phyloP scores from a whole-genome alignment of 2,329 filamentous ascomycete species.

The Pyricularia pennisetigena region DNA sequence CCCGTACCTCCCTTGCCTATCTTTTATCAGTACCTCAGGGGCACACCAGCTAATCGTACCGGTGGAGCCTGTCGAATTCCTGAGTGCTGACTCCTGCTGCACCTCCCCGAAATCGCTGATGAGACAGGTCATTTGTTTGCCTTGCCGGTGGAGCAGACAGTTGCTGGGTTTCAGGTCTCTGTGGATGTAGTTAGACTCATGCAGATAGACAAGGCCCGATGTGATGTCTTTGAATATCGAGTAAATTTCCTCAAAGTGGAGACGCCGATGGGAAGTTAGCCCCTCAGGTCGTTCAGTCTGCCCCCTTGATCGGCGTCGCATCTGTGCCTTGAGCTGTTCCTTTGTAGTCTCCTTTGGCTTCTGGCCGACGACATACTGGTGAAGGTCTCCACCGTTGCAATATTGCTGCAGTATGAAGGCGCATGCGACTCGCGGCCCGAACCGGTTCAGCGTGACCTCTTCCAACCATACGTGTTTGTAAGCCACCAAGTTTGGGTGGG shows the following conservation, averaged over 20 bases:
- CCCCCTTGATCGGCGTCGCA: slow-evolving; percentile 73
- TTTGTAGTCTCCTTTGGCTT: slow-evolving; percentile 56
- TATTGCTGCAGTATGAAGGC: slow-evolving; percentile 97
- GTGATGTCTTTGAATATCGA: slow-evolving; percentile 95
- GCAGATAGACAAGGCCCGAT: slow-evolving; percentile 80
- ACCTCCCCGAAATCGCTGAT: slow-evolving; percentile 99
- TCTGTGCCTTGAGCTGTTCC: slow-evolving; percentile 79
- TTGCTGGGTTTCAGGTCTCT: slow-evolving; percentile 95
- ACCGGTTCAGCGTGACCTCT: slow-evolving; percentile 71
- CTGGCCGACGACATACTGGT: slow-evolving; percentile 73
- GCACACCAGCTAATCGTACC: slow-evolving; percentile 97
- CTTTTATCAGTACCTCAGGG: slow-evolving; percentile 75
- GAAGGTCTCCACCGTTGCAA: slow-evolving; percentile 86
- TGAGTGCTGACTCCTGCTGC: slow-evolving; percentile 68
- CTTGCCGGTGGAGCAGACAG: slow-evolving; percentile 75
- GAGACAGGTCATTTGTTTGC: slow-evolving; percentile 63
- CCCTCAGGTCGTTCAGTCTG: slow-evolving; percentile 44
- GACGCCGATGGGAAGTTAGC: slow-evolving; percentile 31
- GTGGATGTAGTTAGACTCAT: slow-evolving; percentile 88
- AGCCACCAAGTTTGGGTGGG: slow-evolving; percentile 89
- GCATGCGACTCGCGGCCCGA: slow-evolving; percentile 85
- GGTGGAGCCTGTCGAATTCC: slow-evolving; percentile 87
- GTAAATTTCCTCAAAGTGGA: slow-evolving; percentile 85
- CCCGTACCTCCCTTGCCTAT: slow-evolving; percentile 61
- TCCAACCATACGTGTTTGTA: slow-evolving; percentile 98